Conservation (phyloP, 2,329 filamentous ascomycete genomes). For the Paecilomyces niveus region DNA sequence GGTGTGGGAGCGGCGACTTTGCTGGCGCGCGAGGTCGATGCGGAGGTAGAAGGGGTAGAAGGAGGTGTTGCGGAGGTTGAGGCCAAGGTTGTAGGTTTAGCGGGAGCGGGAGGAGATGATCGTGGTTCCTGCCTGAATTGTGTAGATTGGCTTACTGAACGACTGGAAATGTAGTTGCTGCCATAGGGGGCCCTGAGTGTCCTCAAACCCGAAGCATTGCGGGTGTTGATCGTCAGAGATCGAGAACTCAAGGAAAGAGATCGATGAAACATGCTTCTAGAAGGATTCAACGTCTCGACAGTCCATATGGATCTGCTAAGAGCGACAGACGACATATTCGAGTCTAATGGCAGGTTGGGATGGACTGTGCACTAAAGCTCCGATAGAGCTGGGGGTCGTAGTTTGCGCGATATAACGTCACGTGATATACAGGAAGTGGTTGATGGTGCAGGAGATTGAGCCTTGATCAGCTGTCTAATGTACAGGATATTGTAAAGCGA, state of each 20-base stretch:
- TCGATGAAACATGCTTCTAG: not conserved
- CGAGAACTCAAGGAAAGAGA: conserved; percentile 1
- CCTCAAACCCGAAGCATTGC: not conserved
- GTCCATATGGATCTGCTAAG: conserved; percentile 7
- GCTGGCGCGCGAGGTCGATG: conserved; percentile 10
- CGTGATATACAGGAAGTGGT: not conserved
- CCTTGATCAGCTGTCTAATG: not conserved
- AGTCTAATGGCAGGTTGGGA: not conserved
- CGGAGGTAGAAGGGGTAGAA: conserved; percentile 8
- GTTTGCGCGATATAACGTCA: not conserved
- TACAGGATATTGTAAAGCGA: not conserved
- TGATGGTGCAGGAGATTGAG: not conserved
- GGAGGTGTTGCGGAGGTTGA: conserved; percentile 6
- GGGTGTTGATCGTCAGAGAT: not conserved
- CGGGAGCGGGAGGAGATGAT: conserved; percentile 8
- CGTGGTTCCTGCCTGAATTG: not conserved
- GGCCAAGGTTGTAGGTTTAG: conserved; percentile 6
- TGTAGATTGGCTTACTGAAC: conserved; percentile 10
- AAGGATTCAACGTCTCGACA: conserved; percentile 3
- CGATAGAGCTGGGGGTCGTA: not conserved
- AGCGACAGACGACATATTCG: conserved; percentile 7
- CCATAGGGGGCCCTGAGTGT: not conserved
- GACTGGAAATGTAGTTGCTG: conserved; percentile 7
- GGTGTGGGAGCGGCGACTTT: conserved; percentile 17
- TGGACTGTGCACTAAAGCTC: not conserved